These are phyloP conservation scores for Eleusine coracana DNA, from an alignment of 176 grass and related monocot species.

Conservation along the genomic window DNA sequence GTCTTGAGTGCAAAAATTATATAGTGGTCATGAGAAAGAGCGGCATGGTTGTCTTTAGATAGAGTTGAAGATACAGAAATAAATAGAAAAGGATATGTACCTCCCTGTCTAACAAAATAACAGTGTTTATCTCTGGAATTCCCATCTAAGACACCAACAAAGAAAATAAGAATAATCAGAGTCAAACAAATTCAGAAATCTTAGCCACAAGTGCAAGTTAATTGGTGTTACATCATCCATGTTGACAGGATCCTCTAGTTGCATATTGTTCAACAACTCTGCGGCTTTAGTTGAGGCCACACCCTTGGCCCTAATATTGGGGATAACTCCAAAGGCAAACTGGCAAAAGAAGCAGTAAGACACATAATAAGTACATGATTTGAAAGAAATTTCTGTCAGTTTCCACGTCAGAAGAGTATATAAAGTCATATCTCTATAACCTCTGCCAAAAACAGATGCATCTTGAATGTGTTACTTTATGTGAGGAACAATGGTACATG, in stretches of 20 bases:
- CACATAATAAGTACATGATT: conserved; percentile 9
- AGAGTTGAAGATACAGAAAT: background rate
- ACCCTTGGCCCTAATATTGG: conserved; percentile 90
- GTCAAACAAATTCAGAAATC: conserved; percentile 18
- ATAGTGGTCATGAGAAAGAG: conserved; percentile 4
- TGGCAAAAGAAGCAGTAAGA: conserved; percentile 47
- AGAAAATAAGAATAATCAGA: conserved; percentile 1
- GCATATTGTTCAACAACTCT: conserved; percentile 89
- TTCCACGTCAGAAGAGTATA: conserved; percentile 1
- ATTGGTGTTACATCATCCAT: conserved; percentile 73
- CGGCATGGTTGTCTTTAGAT: background rate
- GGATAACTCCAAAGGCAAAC: conserved; percentile 93
- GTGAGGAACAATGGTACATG: background rate
- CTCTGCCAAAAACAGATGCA: conserved; percentile 14
- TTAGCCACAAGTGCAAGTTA: conserved; percentile 13
- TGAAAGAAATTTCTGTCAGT: conserved; percentile 18
- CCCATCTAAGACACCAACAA: conserved; percentile 64
- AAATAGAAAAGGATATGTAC: conserved; percentile 48
- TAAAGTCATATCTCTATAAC: background rate
- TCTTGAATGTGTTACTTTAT: conserved; percentile 2
- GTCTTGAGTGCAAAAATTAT: background rate
- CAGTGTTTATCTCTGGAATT: conserved; percentile 85
- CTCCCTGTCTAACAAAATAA: conserved; percentile 94
- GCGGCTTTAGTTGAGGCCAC: conserved; percentile 77
- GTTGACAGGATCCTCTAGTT: conserved; percentile 90